Base-by-base conservation (phyloP, 148 eudicot species). In the Suaeda aralocaspica region DNA sequence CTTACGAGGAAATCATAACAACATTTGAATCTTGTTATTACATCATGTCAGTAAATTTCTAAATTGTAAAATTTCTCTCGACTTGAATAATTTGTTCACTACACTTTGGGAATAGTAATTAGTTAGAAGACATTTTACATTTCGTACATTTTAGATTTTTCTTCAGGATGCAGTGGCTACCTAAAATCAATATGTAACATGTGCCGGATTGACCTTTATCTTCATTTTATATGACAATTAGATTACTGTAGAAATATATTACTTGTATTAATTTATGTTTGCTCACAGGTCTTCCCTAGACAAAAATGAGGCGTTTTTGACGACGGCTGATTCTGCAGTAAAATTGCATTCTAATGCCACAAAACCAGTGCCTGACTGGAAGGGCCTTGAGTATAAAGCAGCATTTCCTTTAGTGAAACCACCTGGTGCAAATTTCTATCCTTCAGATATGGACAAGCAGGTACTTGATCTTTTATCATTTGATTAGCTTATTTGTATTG, bases 361-460 rank as follows among this genome's bases (percentile, higher is more conserved):
- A 63, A 89, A 89, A 69, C 77, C 82, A 59, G 73, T 89, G 65
- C 46, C 82, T 55, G 92, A 88, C 10, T 93, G 98, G 98, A 88
- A 87, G 74, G 98, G 98, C 72, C 76, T 93, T 48, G 86, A 90
- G 77, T 93, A 93, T 78, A 87, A 73, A 79, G 63, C 85, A 71
- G 96, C 96, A 50, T 90, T 93, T 78, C 97, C 98, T 53, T 66
- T 76, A 76, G 72, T 44, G 61, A 87, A 85, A 79, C 92, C 98
- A 67, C 79, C 85, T 58, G 91, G 94, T 67, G 96, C 98, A 71
- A 87, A 87, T 72, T 93, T 93, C 68, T 93, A 93, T 62, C 98
- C 98, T 68, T 81, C 91, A 68, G 96, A 93, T 72, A 93, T 93
- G 98, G 95, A 91, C 74, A 90, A 85, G 82, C 80, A 60, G 96